Evolutionary conservation across 176 grass and related monocot species (phyloP), one percentile per base, ranked within the genome.

Genomic region (Lolium rigidum): DNA sequence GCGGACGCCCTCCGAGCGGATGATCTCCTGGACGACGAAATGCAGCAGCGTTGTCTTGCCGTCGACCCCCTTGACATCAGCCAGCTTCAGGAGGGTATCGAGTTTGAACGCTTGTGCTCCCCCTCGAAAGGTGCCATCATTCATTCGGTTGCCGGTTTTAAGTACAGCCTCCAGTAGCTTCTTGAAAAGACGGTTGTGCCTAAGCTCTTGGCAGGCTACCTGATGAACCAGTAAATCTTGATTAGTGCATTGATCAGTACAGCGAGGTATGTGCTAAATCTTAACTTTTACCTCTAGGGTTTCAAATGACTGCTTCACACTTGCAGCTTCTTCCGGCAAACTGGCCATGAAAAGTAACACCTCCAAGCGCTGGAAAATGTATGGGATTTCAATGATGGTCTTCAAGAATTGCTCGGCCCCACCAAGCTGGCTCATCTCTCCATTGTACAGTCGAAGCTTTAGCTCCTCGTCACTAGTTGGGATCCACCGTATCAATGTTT

Each of bases 21-120:
- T 56, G 69, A 98, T 94, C 85, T 98, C 89, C 91, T 92, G 85
- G 37, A 98, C 91, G 20, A 98, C 86, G 10, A 94, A 92, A 84
- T 98, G 93, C 43, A 98, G 75, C 76, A 98, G 88, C 14, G 93
- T 98, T 21, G 93, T 98, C 92, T 98, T 98, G 60, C 90, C 91
- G 31, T 98, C 93, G 14, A 83, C 39, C 20, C 89, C 93, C 85
- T 95, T 98, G 7, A 95, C 88, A 21, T 98, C 93, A 15, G 91
- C 37, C 4, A 98, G 88, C 87, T 98, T 98, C 6, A 98, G 81
- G 56, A 98, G 90, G 70, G 91, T 98, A 75, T 98, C 96, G 4
- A 98, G 93, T 60, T 98, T 98, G 88, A 98, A 92, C 14, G 96
- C 93, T 56, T 94, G 89, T 24, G 96, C 96, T 6, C 90, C 93